Evolutionary conservation across 1,284 basidiomycete genomes (phyloP), one percentile per base, ranked within the genome.

Genomic region (Tylopilus sp.): DNA sequence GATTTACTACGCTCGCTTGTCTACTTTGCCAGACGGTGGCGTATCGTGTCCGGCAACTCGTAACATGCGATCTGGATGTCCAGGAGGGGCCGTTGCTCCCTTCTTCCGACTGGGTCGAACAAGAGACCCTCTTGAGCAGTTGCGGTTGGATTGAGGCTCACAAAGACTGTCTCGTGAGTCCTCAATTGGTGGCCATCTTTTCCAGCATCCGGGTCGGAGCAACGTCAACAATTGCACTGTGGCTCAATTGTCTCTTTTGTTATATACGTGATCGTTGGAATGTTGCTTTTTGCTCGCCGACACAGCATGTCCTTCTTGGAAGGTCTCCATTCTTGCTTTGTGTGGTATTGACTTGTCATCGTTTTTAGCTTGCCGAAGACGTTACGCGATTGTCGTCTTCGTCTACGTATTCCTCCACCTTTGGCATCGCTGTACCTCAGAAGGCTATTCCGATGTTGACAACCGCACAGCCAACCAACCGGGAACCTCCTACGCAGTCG

Each of bases 81-180:
- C 77, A 76, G 46, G 84, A 86, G 51, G 82, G 85, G 6, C 79
- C 82, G 2, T 67, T 89, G 7, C 67, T 88, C 36, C 85, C 86
- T 10, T 79, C 79, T 2, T 80, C 84, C 46, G 85, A 86, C 40
- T 89, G 84, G 83, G 78, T 79, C 15, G 87, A 90, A 66, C 75
- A 78, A 46, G 84, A 88, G 60, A 69, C 81, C 37, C 71, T 90
- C 64, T 79, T 79, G 66, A 84, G 81, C 55, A 66, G 74, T 25
- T 78, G 68, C 45, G 87, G 88, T 3, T 89, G 84, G 84, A 75
- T 91, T 47, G 82, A 90, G 55, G 76, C 89, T 7, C 75, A 81
- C 59, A 75, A 74, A 44, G 74, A 74, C 43, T 83, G 81, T 60
- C 60, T 87, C 67, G 88, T 91, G 66, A 76, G 86, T 77, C 42